Base-by-base conservation (phyloP, 1,284 basidiomycete species). In the Sporisorium scitamineum region DNA sequence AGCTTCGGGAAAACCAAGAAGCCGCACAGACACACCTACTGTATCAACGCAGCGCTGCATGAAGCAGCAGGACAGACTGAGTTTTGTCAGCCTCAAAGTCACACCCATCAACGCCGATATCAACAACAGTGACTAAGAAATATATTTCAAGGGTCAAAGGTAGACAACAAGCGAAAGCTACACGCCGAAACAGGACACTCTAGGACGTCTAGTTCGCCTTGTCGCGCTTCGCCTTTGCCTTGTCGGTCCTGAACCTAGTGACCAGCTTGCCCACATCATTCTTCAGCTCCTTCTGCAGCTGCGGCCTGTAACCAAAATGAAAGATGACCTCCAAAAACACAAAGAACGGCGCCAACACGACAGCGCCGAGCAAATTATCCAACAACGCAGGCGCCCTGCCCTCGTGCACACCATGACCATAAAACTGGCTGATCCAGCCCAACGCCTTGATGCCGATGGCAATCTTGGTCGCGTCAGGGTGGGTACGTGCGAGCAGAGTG, bases 301-400 rank as follows among this genome's bases (percentile, higher is more conserved):
- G 47, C 9, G 73, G 75, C 16, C 79, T 59, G 63, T 82, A 82
- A 7, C 80, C 80, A n/a, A 79, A 54, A 47, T 73, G 68, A 48
- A 82, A 82, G 54, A 82, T 75, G 42, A 74, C 70, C 55, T 82
- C 80, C 31, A 82, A 29, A 18, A 64, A 82, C 20, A 82, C 80
- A 66, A 82, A 82, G 56, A 82, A 80, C 13, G 80, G 80, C 5
- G 80, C 80, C 18, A 81, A 54, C 41, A 82, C 80, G 13, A 81
- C 68, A 0, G 80, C 79, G 2, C 80, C 79, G 11, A 82, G 54
- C 56, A 82, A 51, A 31, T 82, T 82, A 45, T 80, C 79, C 32
- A 82, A 54, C 59, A 82, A 60, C 8, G 80, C 79, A 1, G 80
- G 80, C 3, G 80, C 79, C 5, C 80, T 57, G 14, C 79, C 69